A percentile compares a stretch with the other conserved stretches of the same genome.
Evolutionary conservation across 78 protist genomes (phyloP).

Genomic region (Dictyostelium capitatum): DNA sequence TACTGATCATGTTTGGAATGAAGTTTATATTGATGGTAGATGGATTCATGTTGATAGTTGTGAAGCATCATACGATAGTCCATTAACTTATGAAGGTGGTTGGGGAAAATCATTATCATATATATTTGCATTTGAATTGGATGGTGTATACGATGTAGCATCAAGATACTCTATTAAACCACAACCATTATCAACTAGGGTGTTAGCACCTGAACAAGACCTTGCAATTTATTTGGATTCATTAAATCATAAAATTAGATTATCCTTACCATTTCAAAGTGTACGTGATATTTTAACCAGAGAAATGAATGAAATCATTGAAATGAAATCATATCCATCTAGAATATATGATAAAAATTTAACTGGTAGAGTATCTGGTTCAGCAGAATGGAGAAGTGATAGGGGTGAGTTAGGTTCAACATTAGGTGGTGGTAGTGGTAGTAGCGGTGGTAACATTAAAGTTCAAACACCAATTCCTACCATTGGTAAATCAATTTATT

Average conservation of each 20-base stretch:
- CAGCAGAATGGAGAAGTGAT: constrained; percentile 46
- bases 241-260: constrained; percentile 8
- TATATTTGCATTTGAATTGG: constrained; percentile 88
- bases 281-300: background rate
- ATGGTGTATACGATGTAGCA: constrained; percentile 73
- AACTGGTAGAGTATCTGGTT: constrained; percentile 38
- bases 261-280: background rate
- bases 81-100: constrained; percentile 91
- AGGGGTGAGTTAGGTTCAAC: constrained; percentile 45
- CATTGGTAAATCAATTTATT: background rate
- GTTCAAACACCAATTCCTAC: constrained; percentile 4
- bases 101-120: constrained; percentile 93
- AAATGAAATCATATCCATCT: background rate
- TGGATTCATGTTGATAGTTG: constrained; percentile 89
- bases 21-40: constrained; percentile 63
- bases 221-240: background rate
- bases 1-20: constrained; percentile 97
- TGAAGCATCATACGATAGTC: constrained; percentile 80
- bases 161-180: constrained; percentile 61
- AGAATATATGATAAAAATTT: background rate
- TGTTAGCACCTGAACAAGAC: constrained; percentile 8
- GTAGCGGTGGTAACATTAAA: background rate
- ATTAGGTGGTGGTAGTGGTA: background rate
- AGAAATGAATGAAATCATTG: background rate
- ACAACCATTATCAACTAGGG: constrained; percentile 5